Conservation (phyloP, 2,329 filamentous ascomycete genomes). For the Trichoderma sp. region DNA sequence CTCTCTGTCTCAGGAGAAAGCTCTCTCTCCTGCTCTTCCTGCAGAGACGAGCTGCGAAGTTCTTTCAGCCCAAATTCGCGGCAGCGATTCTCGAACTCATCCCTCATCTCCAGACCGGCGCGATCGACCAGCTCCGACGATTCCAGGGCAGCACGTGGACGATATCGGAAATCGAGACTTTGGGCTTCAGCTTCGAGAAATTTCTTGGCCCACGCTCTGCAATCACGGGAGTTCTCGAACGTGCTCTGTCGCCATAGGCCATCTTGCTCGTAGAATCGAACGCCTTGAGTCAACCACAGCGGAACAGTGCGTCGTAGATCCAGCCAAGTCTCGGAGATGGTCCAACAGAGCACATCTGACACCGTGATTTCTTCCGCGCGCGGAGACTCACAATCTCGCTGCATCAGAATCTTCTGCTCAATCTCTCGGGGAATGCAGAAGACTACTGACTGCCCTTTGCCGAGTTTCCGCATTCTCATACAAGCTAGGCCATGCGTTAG, state of each 20-base stretch:
- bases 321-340: constrained; percentile 58
- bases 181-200: constrained; percentile 61
- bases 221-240: not conserved
- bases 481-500: constrained; percentile 59
- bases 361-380: constrained; percentile 63
- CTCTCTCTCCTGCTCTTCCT: constrained; percentile 70
- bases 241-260: constrained; percentile 38
- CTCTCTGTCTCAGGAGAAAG: constrained; percentile 65
- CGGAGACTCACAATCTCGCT: constrained; percentile 43
- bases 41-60: not conserved
- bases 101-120: not conserved
- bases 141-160: constrained; percentile 35
- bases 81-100: constrained; percentile 6
- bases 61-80: not conserved
- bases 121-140: not conserved
- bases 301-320: constrained; percentile 54
- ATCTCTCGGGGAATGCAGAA: constrained; percentile 65
- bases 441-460: constrained; percentile 64
- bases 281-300: constrained; percentile 64
- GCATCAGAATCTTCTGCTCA: constrained; percentile 36
- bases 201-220: constrained; percentile 38
- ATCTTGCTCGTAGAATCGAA: constrained; percentile 50
- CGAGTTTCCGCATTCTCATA: constrained; percentile 71
- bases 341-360: constrained; percentile 61
- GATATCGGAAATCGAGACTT: constrained; percentile 55